Percentiles rank a stretch among this genome's conserved stretches.
Evolutionary conservation across 2,329 filamentous ascomycete species (phyloP).

Genomic region (Cytospora schulzeri): DNA sequence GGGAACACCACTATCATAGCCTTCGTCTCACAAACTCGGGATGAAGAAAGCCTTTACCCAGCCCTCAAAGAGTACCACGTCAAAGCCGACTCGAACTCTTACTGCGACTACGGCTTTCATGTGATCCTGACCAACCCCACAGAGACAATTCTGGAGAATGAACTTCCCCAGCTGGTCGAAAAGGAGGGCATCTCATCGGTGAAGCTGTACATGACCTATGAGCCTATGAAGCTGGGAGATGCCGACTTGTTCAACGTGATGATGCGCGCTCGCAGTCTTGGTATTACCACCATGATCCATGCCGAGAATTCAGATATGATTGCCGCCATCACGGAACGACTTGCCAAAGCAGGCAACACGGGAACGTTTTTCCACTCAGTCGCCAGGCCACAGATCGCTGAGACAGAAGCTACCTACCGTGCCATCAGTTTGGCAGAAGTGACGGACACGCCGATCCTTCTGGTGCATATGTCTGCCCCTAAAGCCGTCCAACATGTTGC

Average conservation of each 20-base stretch:
- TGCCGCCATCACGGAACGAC: conserved; percentile 39
- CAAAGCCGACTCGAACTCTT: conserved; percentile 33
- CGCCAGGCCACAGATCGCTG: conserved; percentile 47
- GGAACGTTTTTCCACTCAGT: conserved; percentile 47
- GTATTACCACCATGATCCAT: conserved; percentile 53
- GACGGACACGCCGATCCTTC: conserved; percentile 52
- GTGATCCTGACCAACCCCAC: conserved; percentile 51
- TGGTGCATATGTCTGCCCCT: conserved; percentile 54
- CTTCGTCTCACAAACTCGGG: conserved; percentile 55
- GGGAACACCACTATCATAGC: conserved; percentile 61
- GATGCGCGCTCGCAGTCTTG: conserved; percentile 41
- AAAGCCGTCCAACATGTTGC: conserved; percentile 51
- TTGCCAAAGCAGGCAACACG: conserved; percentile 24
- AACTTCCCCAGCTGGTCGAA: conserved; percentile 42
- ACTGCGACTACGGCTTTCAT: conserved; percentile 61
- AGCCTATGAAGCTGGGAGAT: conserved; percentile 43
- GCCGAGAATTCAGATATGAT: conserved; percentile 52
- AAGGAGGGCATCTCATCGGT: conserved; percentile 42
- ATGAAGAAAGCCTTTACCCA: conserved; percentile 43
- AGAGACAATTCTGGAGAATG: conserved; percentile 43
- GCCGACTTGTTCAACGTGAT: conserved; percentile 45
- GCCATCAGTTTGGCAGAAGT: conserved; percentile 53
- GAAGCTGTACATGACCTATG: conserved; percentile 52
- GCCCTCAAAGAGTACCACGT: conserved; percentile 23
- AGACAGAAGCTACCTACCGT: conserved; percentile 52